A percentile compares a stretch with the other conserved stretches of the same genome.
Evolutionary conservation across 2,329 filamentous ascomycete genomes (phyloP).

Genomic region (Fusarium nurragi): DNA sequence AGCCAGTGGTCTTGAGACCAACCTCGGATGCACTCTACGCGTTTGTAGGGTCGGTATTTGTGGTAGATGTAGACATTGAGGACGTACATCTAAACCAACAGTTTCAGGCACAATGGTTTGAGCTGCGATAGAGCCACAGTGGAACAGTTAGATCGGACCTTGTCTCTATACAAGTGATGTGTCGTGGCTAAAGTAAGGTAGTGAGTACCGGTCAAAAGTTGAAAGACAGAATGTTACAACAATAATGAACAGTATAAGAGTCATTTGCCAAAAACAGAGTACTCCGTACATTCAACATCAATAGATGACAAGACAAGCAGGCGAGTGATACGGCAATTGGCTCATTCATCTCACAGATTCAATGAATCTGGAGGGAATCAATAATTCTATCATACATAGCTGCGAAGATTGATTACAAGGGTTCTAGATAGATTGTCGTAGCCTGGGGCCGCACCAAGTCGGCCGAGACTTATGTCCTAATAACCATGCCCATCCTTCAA

Average conservation of each 20-base stretch:
- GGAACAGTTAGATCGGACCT: not conserved
- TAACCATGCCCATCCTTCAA: slow-evolving; percentile 45
- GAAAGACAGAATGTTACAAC: not conserved
- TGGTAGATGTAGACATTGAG: not conserved
- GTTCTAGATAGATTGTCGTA: slow-evolving; percentile 46
- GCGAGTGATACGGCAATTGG: slow-evolving; percentile 30
- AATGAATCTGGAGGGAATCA: slow-evolving; percentile 20
- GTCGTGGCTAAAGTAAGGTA: no score
- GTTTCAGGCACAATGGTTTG: not conserved
- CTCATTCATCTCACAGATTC: slow-evolving; percentile 27
- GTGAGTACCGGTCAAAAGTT: not conserved
- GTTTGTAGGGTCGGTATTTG: not conserved
- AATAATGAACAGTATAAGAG: not conserved
- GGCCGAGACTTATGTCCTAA: slow-evolving; percentile 43
- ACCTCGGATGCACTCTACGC: not conserved
- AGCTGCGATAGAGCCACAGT: not conserved
- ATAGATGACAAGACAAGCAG: not conserved
- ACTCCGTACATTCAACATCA: not conserved
- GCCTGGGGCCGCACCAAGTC: slow-evolving; percentile 37
- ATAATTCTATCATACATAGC: slow-evolving; percentile 45
- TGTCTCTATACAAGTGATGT: not conserved
- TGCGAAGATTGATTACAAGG: slow-evolving; percentile 47
- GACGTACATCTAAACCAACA: not conserved
- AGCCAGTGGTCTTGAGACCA: slow-evolving; percentile 6
- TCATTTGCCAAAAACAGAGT: not conserved